These are phyloP conservation scores for Salix koriyanagi DNA, from an alignment of 345 rosid species.

Conservation along the genomic window DNA sequence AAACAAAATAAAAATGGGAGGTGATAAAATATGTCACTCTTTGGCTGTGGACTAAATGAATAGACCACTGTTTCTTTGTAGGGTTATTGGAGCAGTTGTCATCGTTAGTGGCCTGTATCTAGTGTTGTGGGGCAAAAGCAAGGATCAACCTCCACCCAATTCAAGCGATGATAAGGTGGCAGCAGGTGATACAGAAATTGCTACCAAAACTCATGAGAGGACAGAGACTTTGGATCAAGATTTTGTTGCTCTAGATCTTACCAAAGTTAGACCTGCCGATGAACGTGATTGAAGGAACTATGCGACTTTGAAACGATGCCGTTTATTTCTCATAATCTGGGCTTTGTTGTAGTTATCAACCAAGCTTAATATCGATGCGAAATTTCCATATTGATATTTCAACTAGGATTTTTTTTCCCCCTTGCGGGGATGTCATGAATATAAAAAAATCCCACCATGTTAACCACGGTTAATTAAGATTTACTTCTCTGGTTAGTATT, in stretches of 20 bases:
- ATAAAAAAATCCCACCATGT: neutral
- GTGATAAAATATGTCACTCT: neutral
- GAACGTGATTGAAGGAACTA: constrained; percentile 1
- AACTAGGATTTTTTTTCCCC: neutral
- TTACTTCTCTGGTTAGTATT: neutral
- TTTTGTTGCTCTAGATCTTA: constrained; percentile 10
- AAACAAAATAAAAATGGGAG: neutral
- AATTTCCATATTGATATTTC: neutral
- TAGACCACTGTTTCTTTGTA: neutral
- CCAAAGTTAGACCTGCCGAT: constrained; percentile 3
- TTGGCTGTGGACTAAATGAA: neutral
- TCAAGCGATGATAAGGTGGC: constrained; percentile 1
- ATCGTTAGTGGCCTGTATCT: constrained; percentile 65
- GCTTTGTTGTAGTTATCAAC: neutral
- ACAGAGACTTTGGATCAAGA: neutral
- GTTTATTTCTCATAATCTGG: neutral
- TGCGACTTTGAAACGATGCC: neutral
- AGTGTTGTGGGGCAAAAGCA: constrained; percentile 77
- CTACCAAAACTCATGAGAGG: neutral
- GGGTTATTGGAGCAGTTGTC: constrained; percentile 62
- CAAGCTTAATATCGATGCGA: neutral
- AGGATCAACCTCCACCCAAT: constrained; percentile 34
- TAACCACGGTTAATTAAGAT: neutral
- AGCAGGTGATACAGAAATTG: neutral
- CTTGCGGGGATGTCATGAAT: neutral